Conservation (phyloP, 148 eudicot species). For the Chenopodium formosanum region DNA sequence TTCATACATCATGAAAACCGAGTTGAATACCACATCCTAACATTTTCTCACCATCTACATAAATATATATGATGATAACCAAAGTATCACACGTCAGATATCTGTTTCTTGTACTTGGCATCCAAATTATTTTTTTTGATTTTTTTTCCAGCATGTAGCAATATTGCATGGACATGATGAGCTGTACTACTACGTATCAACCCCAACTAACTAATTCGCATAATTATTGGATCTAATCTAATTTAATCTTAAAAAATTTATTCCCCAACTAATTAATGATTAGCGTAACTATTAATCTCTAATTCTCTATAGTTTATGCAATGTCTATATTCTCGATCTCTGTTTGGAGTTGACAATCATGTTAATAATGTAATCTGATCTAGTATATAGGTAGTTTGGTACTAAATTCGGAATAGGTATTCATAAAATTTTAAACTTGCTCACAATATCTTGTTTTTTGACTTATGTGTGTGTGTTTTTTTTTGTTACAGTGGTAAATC, state of each 20-base stretch:
- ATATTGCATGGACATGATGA: background rate
- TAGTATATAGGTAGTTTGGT: background rate
- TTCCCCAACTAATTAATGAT: background rate
- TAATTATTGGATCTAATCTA: background rate
- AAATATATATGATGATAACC: background rate
- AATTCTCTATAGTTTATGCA: too few relatives aligned
- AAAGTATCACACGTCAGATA: background rate
- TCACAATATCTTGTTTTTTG: background rate
- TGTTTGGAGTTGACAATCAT: too few relatives aligned
- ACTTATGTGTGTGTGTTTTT: background rate
- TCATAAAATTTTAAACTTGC: background rate
- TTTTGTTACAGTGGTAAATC: conserved; percentile 21
- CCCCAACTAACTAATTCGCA: background rate
- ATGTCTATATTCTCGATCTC: background rate
- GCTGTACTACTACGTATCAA: background rate
- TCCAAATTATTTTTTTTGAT: background rate
- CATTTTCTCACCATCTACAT: background rate
- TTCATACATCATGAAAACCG: background rate
- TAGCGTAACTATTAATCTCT: too few relatives aligned
- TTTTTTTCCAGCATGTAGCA: background rate
- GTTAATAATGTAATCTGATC: too few relatives aligned
- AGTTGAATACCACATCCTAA: background rate
- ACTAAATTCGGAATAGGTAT: too few relatives aligned
- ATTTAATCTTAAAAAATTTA: background rate
- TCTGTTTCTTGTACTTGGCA: conserved; percentile 9